These are phyloP conservation scores for Teratosphaeria destructans DNA, from an alignment of 2,329 filamentous ascomycete genomes.

Conservation along the genomic window DNA sequence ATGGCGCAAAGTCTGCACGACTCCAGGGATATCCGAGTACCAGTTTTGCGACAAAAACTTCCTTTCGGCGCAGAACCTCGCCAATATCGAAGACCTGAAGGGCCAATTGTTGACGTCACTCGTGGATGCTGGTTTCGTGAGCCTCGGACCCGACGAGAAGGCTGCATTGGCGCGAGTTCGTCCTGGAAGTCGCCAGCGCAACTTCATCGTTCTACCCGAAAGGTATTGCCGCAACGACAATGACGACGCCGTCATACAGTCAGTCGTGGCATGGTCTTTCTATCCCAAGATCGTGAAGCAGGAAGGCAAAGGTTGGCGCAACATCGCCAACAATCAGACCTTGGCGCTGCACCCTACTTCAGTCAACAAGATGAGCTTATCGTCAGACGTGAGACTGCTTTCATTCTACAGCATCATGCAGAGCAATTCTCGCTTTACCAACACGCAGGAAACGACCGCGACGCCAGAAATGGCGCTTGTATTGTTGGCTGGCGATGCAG, in stretches of 20 bases:
- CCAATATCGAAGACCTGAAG: slow-evolving; percentile 92
- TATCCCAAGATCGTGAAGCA: slow-evolving; percentile 84
- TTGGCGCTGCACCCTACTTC: slow-evolving; percentile 81
- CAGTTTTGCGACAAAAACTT: slow-evolving; percentile 94
- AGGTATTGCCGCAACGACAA: slow-evolving; percentile 65
- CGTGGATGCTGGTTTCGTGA: slow-evolving; percentile 74
- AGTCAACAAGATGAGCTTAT: slow-evolving; percentile 60
- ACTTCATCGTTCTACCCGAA: slow-evolving; percentile 75
- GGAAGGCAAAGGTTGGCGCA: slow-evolving; percentile 79
- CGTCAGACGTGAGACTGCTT: slow-evolving; percentile 56
- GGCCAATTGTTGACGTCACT: slow-evolving; percentile 78
- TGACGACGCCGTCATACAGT: slow-evolving; percentile 68
- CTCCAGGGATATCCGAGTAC: slow-evolving; percentile 62
- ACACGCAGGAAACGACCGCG: slow-evolving; percentile 68
- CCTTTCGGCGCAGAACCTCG: slow-evolving; percentile 74
- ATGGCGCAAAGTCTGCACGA: slow-evolving; percentile 75
- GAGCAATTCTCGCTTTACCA: slow-evolving; percentile 68
- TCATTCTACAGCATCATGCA: slow-evolving; percentile 99
- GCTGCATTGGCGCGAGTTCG: slow-evolving; percentile 57
- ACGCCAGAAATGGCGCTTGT: slow-evolving; percentile 67
- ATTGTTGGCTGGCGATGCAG: slow-evolving; percentile 77
- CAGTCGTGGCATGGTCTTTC: slow-evolving; percentile 86
- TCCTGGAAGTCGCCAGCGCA: slow-evolving; percentile 51
- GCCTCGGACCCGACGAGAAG: slow-evolving; percentile 63
- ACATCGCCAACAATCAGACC: slow-evolving; percentile 83